A percentile compares a stretch with the other conserved stretches of the same genome.
Evolutionary conservation across 2,329 filamentous ascomycete genomes (phyloP).

Genomic region (Bipolaris sorokiniana): DNA sequence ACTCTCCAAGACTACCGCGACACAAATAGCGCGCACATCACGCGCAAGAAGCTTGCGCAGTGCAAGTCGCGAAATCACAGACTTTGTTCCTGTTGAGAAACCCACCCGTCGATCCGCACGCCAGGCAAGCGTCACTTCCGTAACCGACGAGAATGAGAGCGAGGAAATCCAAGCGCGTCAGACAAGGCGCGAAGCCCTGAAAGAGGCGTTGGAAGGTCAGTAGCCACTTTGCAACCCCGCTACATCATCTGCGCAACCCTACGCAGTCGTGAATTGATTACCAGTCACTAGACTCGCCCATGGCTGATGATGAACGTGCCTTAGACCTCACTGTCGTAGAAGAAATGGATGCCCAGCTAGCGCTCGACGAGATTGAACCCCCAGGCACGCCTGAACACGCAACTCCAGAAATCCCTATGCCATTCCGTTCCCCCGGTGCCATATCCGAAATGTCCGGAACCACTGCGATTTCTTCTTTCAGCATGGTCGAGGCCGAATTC

Average conservation of each 20-base stretch:
- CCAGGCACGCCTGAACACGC: constrained; percentile 33
- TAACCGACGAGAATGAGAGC: constrained; percentile 33
- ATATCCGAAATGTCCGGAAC: constrained; percentile 55
- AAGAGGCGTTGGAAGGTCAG: constrained; percentile 38
- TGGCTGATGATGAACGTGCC: constrained; percentile 19
- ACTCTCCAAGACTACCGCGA: constrained; percentile 24
- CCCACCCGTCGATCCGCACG: constrained; percentile 35
- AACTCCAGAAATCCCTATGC: constrained; percentile 11
- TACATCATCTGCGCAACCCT: neutral
- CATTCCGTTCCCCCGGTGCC: constrained; percentile 44
- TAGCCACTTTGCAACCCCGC: constrained; percentile 14
- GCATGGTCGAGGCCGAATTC: constrained; percentile 51
- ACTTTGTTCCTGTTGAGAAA: constrained; percentile 25
- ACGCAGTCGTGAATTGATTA: neutral
- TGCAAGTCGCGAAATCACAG: constrained; percentile 49
- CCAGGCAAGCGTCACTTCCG: constrained; percentile 36
- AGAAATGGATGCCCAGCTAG: constrained; percentile 36
- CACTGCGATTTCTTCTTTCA: constrained; percentile 55
- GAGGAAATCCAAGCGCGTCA: constrained; percentile 25
- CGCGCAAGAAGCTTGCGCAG: constrained; percentile 46
- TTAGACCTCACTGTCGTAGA: constrained; percentile 46
- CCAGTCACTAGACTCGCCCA: constrained; percentile 2
- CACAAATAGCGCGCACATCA: constrained; percentile 32
- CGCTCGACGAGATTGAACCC: constrained; percentile 21
- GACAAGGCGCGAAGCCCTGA: constrained; percentile 30